These are phyloP conservation scores for Colletotrichum orchidophilum DNA, from an alignment of 2,329 filamentous ascomycete species.

Conservation along the genomic window DNA sequence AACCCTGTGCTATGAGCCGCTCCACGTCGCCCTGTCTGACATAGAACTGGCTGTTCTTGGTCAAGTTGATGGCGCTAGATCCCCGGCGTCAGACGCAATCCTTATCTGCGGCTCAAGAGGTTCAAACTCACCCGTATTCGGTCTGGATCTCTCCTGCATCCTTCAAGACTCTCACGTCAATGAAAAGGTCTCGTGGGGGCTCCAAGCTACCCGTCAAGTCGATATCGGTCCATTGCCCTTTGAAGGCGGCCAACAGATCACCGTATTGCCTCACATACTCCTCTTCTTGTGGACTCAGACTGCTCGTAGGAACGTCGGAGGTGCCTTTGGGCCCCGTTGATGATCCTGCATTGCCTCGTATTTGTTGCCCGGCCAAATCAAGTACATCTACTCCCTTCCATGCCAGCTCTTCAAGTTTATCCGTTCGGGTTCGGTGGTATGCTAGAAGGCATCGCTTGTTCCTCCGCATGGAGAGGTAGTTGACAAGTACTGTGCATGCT, in stretches of 20 bases:
- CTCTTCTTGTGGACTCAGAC: slow-evolving; percentile 93
- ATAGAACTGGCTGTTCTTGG: slow-evolving; percentile 98
- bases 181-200: slow-evolving; percentile 94
- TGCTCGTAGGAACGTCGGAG: slow-evolving; percentile 70
- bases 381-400: slow-evolving; percentile 90
- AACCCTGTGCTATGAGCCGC: slow-evolving; percentile 91
- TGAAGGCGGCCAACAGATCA: slow-evolving; percentile 93
- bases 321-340: slow-evolving; percentile 42
- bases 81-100: slow-evolving; percentile 27
- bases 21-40: slow-evolving; percentile 97
- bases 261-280: slow-evolving; percentile 94
- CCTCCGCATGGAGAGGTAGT: slow-evolving; percentile 93
- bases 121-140: slow-evolving; percentile 84
- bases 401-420: slow-evolving; percentile 92
- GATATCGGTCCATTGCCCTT: slow-evolving; percentile 98
- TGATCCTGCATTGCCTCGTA: slow-evolving; percentile 48
- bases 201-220: slow-evolving; percentile 94
- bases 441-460: slow-evolving; percentile 96
- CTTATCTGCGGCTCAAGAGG: not conserved
- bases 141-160: slow-evolving; percentile 99
- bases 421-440: slow-evolving; percentile 89
- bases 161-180: slow-evolving; percentile 94
- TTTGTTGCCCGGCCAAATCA: slow-evolving; percentile 71
- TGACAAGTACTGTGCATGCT: slow-evolving; percentile 88
- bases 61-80: slow-evolving; percentile 87